phyloP scores from a whole-genome alignment of 1,284 basidiomycete genomes.

The Fomitopsis betulina region DNA sequence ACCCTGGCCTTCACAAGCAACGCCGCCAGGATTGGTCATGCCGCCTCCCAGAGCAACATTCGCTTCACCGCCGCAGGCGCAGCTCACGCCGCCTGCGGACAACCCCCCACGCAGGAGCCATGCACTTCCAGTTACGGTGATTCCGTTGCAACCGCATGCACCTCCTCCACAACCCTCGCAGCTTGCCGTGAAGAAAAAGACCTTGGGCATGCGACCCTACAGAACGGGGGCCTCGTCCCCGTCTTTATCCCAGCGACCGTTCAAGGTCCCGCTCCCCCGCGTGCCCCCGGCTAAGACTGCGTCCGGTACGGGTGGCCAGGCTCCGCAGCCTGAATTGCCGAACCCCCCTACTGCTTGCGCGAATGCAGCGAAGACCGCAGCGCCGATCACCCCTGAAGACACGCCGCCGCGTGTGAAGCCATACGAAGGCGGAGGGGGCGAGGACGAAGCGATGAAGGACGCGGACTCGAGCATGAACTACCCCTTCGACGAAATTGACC shows the following conservation, averaged over 20 bases:
- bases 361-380: background rate
- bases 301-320: too few relatives aligned
- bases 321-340: too few relatives aligned
- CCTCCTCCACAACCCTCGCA: background rate
- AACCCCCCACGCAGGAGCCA: background rate
- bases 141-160: background rate
- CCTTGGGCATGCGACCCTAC: constrained; percentile 8
- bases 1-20: background rate
- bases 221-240: background rate
- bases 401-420: background rate
- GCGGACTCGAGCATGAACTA: constrained; percentile 14
- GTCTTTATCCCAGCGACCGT: constrained; percentile 2
- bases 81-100: background rate
- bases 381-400: background rate
- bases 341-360: background rate
- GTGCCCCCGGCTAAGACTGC: background rate
- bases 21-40: background rate
- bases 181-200: background rate
- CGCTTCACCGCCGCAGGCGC: background rate
- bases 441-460: constrained; percentile 8
- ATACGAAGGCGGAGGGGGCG: background rate
- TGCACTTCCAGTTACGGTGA: background rate
- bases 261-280: constrained; percentile 6
- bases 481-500: background rate
- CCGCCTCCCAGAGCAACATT: background rate